These are phyloP conservation scores for Mycena belliarum DNA, from an alignment of 768 basidiomycete genomes.

Conservation along the genomic window DNA sequence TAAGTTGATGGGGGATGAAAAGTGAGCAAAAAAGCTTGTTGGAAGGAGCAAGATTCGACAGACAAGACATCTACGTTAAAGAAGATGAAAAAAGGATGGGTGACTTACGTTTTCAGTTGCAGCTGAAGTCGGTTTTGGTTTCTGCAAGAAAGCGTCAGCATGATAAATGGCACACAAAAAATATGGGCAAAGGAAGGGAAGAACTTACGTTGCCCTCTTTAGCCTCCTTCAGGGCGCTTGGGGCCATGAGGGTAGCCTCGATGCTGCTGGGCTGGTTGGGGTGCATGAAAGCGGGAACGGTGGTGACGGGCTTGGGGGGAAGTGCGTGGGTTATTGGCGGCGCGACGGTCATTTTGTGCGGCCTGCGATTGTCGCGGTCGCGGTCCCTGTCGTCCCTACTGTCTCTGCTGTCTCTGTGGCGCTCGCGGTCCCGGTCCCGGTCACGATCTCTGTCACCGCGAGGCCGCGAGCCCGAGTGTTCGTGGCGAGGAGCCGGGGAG, in stretches of 20 bases:
- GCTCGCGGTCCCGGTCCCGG: not conserved
- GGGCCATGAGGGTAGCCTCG: conserved; percentile 21
- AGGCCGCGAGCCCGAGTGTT: not conserved
- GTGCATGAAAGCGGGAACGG: conserved; percentile 10
- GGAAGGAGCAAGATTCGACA: too few relatives aligned
- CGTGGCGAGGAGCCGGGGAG: conserved; percentile 4
- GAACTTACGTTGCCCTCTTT: conserved; percentile 12
- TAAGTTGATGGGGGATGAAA: too few relatives aligned
- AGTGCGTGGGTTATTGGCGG: conserved; percentile 20
- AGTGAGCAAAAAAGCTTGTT: too few relatives aligned
- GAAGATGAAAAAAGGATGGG: too few relatives aligned
- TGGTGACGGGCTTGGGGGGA: conserved; percentile 17
- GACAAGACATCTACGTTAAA: too few relatives aligned
- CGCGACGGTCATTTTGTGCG: conserved; percentile 8
- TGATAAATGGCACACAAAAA: not conserved
- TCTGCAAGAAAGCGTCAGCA: not conserved
- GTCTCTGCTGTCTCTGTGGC: conserved; percentile 3
- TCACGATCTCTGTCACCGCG: conserved; percentile 3
- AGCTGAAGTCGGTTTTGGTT: conserved; percentile 8
- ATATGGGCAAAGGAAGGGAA: not conserved
- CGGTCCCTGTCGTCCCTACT: conserved; percentile 14
- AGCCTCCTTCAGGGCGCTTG: conserved; percentile 15
- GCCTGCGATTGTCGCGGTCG: not conserved
- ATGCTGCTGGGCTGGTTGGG: conserved; percentile 12
- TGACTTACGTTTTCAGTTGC: conserved; percentile 10